Evolutionary conservation across 768 basidiomycete genomes (phyloP), one percentile per base, ranked within the genome.

Genomic region (Obba rivulosa): DNA sequence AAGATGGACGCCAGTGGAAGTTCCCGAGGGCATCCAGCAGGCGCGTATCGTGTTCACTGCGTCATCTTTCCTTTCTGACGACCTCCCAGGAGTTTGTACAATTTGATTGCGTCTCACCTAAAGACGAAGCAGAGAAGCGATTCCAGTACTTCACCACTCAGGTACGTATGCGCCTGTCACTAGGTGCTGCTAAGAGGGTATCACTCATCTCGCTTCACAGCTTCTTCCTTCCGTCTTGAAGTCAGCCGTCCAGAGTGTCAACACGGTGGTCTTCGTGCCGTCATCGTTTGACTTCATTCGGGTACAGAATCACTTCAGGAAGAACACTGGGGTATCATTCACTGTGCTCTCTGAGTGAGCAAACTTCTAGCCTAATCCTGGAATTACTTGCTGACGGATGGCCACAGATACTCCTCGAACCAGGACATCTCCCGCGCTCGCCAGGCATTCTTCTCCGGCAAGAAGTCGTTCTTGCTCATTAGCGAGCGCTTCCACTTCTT

Each of bases 401-500:
- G 16, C 17, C 23, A 46, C 54, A 94, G 92, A 62, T 95, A 97
- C 64, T 93, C 92, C 0, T 81, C 89, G 10, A 94, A 92, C 55
- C 84, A 89, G 65, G 95, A 98, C 47, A 95, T 99, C 54, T 89
- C 90, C 3, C 84, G 93, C 2, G 95, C 94, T 0, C 79, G 96
- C 38, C 89, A 93, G 57, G 80, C 86, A 0, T 98, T 99, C 72
- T 97, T 95, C 77, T 76, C 75, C 18, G 90, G 89, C 36, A 83
- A 85, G 57, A 91, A 85, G 56, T 73, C 86, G 0, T 91, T 98
- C 73, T 66, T 99, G 24, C 75, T 98, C 53, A 74, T 97, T 61
- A 95, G 89, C 58, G 96, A 99, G 63, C 82, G 96, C n/a, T 98
- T 97, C 75, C 94, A 99, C 66, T 99, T 98, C 66, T 97, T 92